Conservation (phyloP, 306 rosid species). For the Sophora flavescens region DNA sequence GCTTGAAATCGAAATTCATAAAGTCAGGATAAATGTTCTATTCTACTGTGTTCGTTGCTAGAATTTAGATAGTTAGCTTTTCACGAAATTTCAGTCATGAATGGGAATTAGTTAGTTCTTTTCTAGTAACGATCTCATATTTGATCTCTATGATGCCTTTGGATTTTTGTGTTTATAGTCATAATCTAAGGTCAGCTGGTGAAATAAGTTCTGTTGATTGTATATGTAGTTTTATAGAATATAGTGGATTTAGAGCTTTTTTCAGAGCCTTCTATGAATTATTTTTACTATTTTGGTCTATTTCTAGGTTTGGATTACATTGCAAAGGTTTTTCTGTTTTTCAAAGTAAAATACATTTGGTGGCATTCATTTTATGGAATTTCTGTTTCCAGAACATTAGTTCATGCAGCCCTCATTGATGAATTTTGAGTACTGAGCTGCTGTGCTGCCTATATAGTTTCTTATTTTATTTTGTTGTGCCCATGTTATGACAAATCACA, state of each 20-base stretch:
- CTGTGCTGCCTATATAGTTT: neutral
- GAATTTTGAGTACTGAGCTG: neutral
- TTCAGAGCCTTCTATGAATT: slow-evolving; percentile 2
- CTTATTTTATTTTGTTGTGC: neutral
- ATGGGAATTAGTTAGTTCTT: neutral
- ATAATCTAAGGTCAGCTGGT: neutral
- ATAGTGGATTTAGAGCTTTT: neutral
- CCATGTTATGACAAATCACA: slow-evolving; percentile 4
- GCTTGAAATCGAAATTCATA: neutral
- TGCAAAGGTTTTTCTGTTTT: neutral
- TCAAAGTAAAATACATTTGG: neutral
- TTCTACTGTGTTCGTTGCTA: slow-evolving; percentile 7
- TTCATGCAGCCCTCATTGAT: neutral
- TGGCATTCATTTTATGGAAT: neutral
- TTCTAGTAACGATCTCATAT: slow-evolving; percentile 3
- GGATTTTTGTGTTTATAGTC: neutral
- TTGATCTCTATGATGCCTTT: neutral
- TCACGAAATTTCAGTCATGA: neutral
- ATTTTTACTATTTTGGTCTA: slow-evolving; percentile 4
- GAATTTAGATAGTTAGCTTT: neutral
- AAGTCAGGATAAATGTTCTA: slow-evolving; percentile 1
- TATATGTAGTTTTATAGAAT: slow-evolving; percentile 2
- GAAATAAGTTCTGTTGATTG: slow-evolving; percentile 27
- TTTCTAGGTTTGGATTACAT: neutral
- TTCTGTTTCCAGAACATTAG: neutral